A percentile compares a stretch with the other conserved stretches of the same genome.
These are phyloP conservation scores for Saturnispora gosingensis DNA, from an alignment of 805 yeast genomes.

Conservation along the genomic window DNA sequence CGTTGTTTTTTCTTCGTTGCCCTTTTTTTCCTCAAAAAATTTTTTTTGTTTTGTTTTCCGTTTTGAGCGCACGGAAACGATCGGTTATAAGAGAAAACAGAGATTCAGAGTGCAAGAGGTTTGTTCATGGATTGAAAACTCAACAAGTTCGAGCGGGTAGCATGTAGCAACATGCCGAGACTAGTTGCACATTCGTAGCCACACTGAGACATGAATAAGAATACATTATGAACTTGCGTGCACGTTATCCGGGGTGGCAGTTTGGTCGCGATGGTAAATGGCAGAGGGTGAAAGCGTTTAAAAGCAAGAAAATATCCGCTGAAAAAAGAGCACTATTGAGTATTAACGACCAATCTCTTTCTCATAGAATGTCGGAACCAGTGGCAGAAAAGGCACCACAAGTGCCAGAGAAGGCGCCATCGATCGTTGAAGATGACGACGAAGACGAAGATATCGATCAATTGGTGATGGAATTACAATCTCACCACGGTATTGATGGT, in stretches of 20 bases:
- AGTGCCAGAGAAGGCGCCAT: constrained; percentile 38
- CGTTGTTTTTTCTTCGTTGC: neutral
- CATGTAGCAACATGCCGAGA: neutral
- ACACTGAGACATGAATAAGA: neutral
- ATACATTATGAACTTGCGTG: neutral
- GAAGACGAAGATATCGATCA: constrained; percentile 53
- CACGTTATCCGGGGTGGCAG: constrained; percentile 3
- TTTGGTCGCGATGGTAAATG: neutral
- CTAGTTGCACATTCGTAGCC: neutral
- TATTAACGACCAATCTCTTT: neutral
- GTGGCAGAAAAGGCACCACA: constrained; percentile 9
- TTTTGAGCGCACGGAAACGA: neutral
- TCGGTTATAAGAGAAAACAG: neutral
- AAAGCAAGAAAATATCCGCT: neutral
- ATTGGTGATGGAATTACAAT: constrained; percentile 72
- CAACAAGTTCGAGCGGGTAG: neutral
- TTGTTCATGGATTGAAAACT: neutral
- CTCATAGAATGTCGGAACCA: constrained; percentile 9
- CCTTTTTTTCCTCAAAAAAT: neutral
- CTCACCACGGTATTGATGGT: constrained; percentile 42
- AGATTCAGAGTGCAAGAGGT: neutral
- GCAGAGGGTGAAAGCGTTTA: neutral
- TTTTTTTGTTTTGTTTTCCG: neutral
- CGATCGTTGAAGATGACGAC: constrained; percentile 32
- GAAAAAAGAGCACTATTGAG: neutral